Evolutionary conservation across 2,329 filamentous ascomycete species (phyloP), one percentile per base, ranked within the genome.

Genomic region (Fusarium sp.): DNA sequence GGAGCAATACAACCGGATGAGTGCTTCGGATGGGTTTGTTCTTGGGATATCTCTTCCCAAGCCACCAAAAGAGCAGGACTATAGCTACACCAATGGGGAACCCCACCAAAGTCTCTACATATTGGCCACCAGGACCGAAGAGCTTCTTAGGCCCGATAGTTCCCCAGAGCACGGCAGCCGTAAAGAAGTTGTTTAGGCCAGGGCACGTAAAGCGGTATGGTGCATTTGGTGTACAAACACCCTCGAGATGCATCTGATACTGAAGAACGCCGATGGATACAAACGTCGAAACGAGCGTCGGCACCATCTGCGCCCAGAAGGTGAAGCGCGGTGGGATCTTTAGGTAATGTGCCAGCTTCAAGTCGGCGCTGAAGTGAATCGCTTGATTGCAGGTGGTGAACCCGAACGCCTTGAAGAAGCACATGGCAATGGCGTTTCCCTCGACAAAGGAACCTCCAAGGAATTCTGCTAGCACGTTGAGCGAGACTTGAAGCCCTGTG

Each of bases 401-500:
- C 35, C 71, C 76, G 31, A 74, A 79, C 1, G 75, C 72, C 72
- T 82, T 82, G 73, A 82, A 81, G 67, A 76, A 80, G 70, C 77
- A 79, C 74, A 81, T 79, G 39, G 76, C 78, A n/a, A 81, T 64
- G 2, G 80, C 77, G 41, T 80, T 80, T 22, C 80, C 80, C 6
- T 75, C 67, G 4, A 77, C 74, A 60, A 75, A 76, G 4, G 74
- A 73, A 5, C 80, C 80, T n/a, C 77, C 80, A 11, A 82, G 79
- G 31, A 81, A 78, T 67, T 82, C 79, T n/a, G 79, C 78, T 8
- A 83, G 59, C 2, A 83, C 79, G 48, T 81, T 81, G 22, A 81
- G 71, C 3, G 74, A 76, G 13, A 78, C 73, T 32, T 77, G 70
- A 15, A 77, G 71, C 1, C 78, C 78, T 0, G 79, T 83, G 35